Evolutionary conservation across 2,329 filamentous ascomycete genomes (phyloP).

Genomic region (Fusarium sp.): DNA sequence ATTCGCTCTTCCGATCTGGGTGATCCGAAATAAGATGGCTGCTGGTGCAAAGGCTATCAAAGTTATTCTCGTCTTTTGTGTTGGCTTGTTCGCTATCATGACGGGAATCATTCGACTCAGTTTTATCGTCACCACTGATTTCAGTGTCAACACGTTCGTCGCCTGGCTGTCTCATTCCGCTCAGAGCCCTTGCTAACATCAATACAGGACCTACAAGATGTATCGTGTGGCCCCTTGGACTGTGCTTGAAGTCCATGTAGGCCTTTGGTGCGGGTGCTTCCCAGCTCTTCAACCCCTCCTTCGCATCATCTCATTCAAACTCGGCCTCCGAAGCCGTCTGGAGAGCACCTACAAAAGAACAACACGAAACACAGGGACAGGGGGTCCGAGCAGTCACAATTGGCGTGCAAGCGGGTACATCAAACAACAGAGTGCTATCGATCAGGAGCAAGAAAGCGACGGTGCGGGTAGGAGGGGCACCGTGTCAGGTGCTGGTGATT

Average conservation of each 20-base stretch:
- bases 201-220: constrained; percentile 52
- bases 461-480: constrained; percentile 5
- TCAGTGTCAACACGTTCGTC: constrained; percentile 48
- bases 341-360: constrained; percentile 36
- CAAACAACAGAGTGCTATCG: constrained; percentile 23
- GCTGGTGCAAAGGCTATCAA: constrained; percentile 49
- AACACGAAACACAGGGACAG: constrained; percentile 24
- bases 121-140: constrained; percentile 49
- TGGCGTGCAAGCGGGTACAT: constrained; percentile 33
- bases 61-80: constrained; percentile 52
- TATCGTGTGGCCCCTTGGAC: constrained; percentile 52
- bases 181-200: background rate
- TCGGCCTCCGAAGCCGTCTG: constrained; percentile 22
- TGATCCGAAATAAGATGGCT: constrained; percentile 52
- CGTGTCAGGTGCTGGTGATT: constrained; percentile 19
- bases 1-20: constrained; percentile 53
- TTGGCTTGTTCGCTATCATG: constrained; percentile 53
- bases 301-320: constrained; percentile 41
- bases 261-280: constrained; percentile 57
- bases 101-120: constrained; percentile 53
- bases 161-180: fast-evolving
- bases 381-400: constrained; percentile 10
- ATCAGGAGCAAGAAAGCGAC: constrained; percentile 9
- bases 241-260: constrained; percentile 55
- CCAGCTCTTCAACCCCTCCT: constrained; percentile 55